Percentiles rank a stretch among this genome's conserved stretches.
These are phyloP conservation scores for Apiospora koreana DNA, from an alignment of 2,329 filamentous ascomycete genomes.

Conservation along the genomic window DNA sequence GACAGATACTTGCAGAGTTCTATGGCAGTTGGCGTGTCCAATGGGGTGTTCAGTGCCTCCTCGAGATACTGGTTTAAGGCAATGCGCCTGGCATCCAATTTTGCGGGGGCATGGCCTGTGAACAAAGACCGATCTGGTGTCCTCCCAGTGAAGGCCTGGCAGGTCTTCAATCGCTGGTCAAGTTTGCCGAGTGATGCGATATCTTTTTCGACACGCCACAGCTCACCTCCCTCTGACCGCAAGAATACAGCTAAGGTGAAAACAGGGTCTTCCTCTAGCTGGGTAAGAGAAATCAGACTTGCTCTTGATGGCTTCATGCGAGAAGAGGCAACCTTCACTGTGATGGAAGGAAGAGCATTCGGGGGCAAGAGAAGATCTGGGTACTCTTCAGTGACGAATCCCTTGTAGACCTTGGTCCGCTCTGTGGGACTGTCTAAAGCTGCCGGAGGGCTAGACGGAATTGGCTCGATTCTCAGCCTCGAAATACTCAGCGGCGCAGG, in stretches of 20 bases:
- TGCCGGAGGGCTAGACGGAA: constrained; percentile 30
- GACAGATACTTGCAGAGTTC: constrained; percentile 87
- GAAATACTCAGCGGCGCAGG: constrained; percentile 42
- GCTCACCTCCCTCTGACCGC: constrained; percentile 71
- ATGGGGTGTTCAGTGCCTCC: constrained; percentile 76
- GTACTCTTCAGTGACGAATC: constrained; percentile 82
- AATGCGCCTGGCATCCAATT: constrained; percentile 81
- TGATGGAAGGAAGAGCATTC: constrained; percentile 83
- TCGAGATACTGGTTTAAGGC: constrained; percentile 87
- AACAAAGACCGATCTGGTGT: constrained; percentile 87
- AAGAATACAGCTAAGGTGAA: constrained; percentile 88
- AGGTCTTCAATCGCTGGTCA: constrained; percentile 77
- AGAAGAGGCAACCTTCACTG: constrained; percentile 87
- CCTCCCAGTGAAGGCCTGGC: constrained; percentile 69
- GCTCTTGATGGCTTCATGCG: constrained; percentile 90
- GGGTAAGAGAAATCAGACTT: constrained; percentile 77
- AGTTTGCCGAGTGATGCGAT: constrained; percentile 77
- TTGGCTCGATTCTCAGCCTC: constrained; percentile 33
- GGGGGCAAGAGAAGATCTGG: constrained; percentile 84
- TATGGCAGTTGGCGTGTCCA: constrained; percentile 75
- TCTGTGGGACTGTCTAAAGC: constrained; percentile 42
- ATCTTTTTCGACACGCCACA: constrained; percentile 96
- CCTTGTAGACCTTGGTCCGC: constrained; percentile 66
- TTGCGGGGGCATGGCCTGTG: constrained; percentile 88
- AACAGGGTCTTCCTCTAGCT: constrained; percentile 87